Percentiles rank a stretch among this genome's conserved stretches.
Evolutionary conservation across 2,329 filamentous ascomycete genomes (phyloP).

Genomic region (Talaromyces sp.): DNA sequence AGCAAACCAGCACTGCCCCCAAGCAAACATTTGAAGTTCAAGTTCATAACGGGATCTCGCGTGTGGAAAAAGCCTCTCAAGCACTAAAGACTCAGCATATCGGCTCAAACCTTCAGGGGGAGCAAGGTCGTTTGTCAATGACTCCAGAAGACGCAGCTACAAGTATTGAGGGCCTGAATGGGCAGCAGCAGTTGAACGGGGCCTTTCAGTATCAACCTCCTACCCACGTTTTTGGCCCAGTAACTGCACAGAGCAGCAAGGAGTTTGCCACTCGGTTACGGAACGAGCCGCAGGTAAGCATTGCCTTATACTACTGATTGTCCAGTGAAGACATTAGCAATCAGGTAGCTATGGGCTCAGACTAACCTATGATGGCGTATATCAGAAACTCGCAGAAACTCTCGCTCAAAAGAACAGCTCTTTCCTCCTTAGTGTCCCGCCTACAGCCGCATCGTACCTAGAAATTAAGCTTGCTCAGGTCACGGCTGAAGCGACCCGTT

Average conservation of each 20-base stretch:
- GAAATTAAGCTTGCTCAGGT: background rate
- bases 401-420: constrained; percentile 1
- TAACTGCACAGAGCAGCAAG: background rate
- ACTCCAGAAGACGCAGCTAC: background rate
- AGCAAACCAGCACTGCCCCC: background rate
- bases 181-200: background rate
- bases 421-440: background rate
- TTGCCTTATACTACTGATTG: background rate
- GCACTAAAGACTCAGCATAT: background rate
- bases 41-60: background rate
- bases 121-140: background rate
- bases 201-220: background rate
- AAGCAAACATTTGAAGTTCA: background rate
- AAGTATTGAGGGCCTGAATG: background rate
- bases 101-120: background rate
- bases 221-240: background rate
- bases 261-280: background rate
- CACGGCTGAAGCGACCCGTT: background rate
- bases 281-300: constrained; percentile 2
- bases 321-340: too few species aligned
- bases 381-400: background rate
- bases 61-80: background rate
- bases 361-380: background rate
- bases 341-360: background rate
- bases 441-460: background rate